Percentiles rank a stretch among this genome's conserved stretches.
phyloP scores from a whole-genome alignment of 129 eudicot genomes.

The Arctium lappa region DNA sequence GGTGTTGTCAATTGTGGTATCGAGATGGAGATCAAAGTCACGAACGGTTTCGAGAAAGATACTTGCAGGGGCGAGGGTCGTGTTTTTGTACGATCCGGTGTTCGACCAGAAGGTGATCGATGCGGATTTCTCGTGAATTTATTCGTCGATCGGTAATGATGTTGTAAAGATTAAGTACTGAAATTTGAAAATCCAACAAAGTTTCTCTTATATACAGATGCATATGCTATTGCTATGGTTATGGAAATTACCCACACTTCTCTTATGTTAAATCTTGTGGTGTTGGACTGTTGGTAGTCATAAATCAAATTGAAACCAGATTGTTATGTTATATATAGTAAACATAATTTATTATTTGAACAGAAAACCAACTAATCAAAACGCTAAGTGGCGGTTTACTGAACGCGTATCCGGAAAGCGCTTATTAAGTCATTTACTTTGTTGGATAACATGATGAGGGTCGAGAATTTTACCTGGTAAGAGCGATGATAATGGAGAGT shows the following conservation, averaged over 20 bases:
- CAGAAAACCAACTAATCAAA: too few species aligned
- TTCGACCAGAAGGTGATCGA: constrained; percentile 9
- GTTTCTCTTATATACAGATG: constrained; percentile 16
- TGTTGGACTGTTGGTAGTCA: background rate
- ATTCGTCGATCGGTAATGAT: background rate
- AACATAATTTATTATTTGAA: too few species aligned
- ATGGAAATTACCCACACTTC: constrained; percentile 17
- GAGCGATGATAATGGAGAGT: too few species aligned
- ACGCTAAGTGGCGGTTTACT: too few species aligned
- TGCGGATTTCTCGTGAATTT: constrained; percentile 8
- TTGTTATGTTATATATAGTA: too few species aligned
- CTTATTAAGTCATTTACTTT: too few species aligned
- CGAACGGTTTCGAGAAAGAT: background rate
- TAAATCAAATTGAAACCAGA: background rate
- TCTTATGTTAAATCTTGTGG: background rate
- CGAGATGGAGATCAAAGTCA: background rate
- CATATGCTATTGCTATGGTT: constrained; percentile 18
- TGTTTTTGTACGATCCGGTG: constrained; percentile 16
- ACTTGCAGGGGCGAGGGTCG: constrained; percentile 17
- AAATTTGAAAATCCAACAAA: constrained; percentile 16
- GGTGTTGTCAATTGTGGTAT: constrained; percentile 12
- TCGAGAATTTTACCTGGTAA: too few species aligned
- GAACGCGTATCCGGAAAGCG: too few species aligned
- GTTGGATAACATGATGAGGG: too few species aligned
- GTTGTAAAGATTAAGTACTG: constrained; percentile 28